Base-by-base conservation (phyloP, 441 rosid genomes). In the Croton laevigatus region DNA sequence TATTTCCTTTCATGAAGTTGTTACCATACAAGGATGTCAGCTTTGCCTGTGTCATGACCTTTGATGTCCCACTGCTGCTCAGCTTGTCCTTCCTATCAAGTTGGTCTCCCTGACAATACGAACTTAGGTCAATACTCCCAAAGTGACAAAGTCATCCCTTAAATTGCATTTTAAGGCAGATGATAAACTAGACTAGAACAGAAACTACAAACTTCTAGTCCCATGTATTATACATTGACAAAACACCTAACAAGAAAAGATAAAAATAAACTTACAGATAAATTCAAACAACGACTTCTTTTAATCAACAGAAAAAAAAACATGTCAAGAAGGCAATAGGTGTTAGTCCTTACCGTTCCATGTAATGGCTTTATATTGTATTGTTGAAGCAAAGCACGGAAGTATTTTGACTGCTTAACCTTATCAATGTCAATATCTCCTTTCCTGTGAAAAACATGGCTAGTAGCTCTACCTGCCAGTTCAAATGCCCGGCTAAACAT, bases 11-110 rank as follows among this genome's bases (percentile, higher is more conserved):
- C 45, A 63, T 61, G 57, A 88, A 77, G 79, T 74, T 83, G 80
- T 79, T 84, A 71, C 96, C 99, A 78, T 89, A 88, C 79, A 89
- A 70, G 74, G 97, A 90, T 38, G 88, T 78, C 81, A 92, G 79
- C 76, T 80, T 90, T 71, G 84, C 84, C 75, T 87, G 94, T 63
- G 76, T 79, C 76, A 78, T 67, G 45, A 80, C 71, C 78, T 86
- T 85, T 69, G 89, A 72, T 64, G 84, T 65, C 83, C 77, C 85
- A 78, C 77, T 49, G 71, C 74, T 75, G 71, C 74, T 75, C 0
- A 73, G 52, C 53, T 85, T 86, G 5, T 76, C 83, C 79, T 69
- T 78, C 68, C 55, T 65, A 51, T 73, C 84, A 69, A 69, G 20
- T 62, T 66, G 81, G 37, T 82, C 89, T 65, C 79, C 88, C 97